Evolutionary conservation across 2,329 filamentous ascomycete species (phyloP).

Genomic region (Thelonectria rubi): DNA sequence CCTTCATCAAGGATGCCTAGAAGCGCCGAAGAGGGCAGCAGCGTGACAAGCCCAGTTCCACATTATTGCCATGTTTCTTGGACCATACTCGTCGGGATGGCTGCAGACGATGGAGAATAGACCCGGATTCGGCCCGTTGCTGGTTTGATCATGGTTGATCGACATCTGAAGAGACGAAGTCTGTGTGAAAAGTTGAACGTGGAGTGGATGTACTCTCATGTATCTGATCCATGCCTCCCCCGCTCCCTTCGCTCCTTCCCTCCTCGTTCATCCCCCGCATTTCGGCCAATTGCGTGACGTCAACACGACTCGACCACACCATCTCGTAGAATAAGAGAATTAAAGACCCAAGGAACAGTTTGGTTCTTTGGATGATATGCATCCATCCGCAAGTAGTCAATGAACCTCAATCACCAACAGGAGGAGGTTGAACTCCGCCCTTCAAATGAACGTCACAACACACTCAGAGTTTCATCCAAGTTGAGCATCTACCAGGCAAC

Average conservation of each 20-base stretch:
- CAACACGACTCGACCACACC: constrained; percentile 21
- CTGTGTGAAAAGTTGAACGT: not conserved
- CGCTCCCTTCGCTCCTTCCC: constrained; percentile 15
- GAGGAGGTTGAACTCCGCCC: not conserved
- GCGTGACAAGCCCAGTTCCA: not conserved
- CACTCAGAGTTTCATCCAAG: not conserved
- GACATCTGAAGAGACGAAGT: not conserved
- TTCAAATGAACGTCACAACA: constrained; percentile 27
- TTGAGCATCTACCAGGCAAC: not conserved
- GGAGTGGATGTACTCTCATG: not conserved
- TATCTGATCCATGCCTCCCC: constrained; percentile 6
- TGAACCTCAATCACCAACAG: not conserved
- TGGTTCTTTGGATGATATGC: not conserved
- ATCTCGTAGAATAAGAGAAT: not conserved
- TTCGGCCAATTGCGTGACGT: constrained; percentile 41
- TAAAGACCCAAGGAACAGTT: not conserved
- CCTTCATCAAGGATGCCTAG: not conserved
- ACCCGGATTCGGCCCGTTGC: constrained; percentile 23
- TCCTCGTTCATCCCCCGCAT: constrained; percentile 36
- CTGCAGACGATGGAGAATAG: constrained; percentile 1
- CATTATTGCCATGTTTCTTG: not conserved
- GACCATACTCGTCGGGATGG: not conserved
- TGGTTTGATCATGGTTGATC: not conserved
- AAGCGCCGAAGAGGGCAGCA: not conserved
- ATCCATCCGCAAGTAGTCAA: not conserved